Conservation (phyloP, 345 rosid genomes). For the Salix arbutifolia region DNA sequence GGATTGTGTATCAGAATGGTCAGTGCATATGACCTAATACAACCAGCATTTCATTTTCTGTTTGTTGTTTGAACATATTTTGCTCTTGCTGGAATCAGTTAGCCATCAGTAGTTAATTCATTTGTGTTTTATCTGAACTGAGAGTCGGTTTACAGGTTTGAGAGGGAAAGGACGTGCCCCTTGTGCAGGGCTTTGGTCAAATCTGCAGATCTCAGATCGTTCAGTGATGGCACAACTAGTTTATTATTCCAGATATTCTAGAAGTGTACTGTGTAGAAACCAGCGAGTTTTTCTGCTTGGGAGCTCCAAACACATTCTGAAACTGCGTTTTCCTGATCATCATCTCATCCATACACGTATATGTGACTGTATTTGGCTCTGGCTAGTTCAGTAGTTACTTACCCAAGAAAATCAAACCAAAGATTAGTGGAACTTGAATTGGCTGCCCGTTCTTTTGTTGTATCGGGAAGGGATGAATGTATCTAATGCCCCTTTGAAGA, state of each 20-base stretch:
- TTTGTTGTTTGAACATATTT: background rate
- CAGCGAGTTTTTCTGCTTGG: conserved; percentile 5
- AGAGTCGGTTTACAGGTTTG: conserved; percentile 67
- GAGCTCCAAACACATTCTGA: background rate
- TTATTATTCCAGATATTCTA: conserved; percentile 90
- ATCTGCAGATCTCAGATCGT: conserved; percentile 88
- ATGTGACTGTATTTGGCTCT: background rate
- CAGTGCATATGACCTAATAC: conserved; percentile 17
- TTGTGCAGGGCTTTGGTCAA: conserved; percentile 94
- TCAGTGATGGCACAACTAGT: conserved; percentile 95
- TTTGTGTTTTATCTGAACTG: conserved; percentile 3
- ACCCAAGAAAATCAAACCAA: background rate
- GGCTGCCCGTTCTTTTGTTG: conserved; percentile 2
- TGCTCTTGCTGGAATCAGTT: background rate
- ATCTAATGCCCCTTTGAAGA: conserved; percentile 10
- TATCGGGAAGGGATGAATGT: conserved; percentile 3
- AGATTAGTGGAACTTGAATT: conserved; percentile 5
- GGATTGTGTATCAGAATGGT: conserved; percentile 99
- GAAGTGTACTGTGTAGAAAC: conserved; percentile 15
- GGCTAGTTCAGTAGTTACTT: conserved; percentile 1
- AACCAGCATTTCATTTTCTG: background rate
- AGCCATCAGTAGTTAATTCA: background rate
- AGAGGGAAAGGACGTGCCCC: conserved; percentile 97
- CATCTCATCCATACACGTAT: background rate
- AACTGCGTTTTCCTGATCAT: background rate